These are phyloP conservation scores for Macrophomina pseudophaseolina DNA, from an alignment of 2,329 filamentous ascomycete species.

Conservation along the genomic window DNA sequence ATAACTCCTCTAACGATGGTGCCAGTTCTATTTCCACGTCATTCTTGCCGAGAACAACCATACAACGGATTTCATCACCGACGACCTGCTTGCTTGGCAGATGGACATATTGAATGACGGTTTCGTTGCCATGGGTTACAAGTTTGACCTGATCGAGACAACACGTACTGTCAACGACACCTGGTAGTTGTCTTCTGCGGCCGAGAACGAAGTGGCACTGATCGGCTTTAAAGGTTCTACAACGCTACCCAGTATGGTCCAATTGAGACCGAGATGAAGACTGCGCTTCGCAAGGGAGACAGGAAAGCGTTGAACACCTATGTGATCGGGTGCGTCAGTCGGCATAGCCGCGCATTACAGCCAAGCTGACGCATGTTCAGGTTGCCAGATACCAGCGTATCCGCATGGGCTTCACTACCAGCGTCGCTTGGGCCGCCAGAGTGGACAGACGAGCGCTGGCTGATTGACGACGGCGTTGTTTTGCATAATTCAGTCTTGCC, in stretches of 20 bases:
- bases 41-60: not conserved
- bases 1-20: too few species aligned
- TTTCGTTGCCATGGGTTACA: slow-evolving; percentile 51
- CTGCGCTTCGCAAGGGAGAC: slow-evolving; percentile 50
- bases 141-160: slow-evolving; percentile 52
- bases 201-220: too few species aligned
- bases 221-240: not conserved
- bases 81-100: slow-evolving; percentile 42
- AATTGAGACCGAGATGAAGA: slow-evolving; percentile 52
- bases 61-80: slow-evolving; percentile 4
- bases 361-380: not conserved
- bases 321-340: slow-evolving; percentile 33
- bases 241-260: not conserved
- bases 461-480: slow-evolving; percentile 48
- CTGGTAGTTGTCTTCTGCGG: slow-evolving; percentile 39
- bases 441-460: slow-evolving; percentile 27
- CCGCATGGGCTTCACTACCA: slow-evolving; percentile 34
- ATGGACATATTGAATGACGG: slow-evolving; percentile 54
- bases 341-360: not conserved
- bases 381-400: slow-evolving; percentile 31
- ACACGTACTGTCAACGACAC: slow-evolving; percentile 54
- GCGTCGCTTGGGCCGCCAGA: not conserved
- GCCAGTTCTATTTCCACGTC: slow-evolving; percentile 6
- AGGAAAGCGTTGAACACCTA: slow-evolving; percentile 46
- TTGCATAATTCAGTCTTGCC: slow-evolving; percentile 47